These are phyloP conservation scores for Trametes elegans DNA, from an alignment of 768 basidiomycete species.

Conservation along the genomic window DNA sequence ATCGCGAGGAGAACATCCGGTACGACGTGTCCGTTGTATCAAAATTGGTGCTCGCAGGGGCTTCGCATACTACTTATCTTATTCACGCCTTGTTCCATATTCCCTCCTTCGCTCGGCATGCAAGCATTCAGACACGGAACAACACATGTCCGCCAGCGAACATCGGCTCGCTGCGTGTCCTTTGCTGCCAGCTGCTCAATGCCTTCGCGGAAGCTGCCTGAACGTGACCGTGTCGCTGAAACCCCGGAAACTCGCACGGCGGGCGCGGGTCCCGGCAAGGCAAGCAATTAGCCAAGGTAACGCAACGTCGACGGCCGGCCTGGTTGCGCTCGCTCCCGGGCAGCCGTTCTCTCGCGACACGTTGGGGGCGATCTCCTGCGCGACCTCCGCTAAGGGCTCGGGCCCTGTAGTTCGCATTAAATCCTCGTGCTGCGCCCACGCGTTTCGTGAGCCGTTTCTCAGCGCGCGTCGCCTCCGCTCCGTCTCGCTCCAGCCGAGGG, in stretches of 20 bases:
- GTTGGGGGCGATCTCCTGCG: background rate
- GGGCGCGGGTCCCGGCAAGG: background rate
- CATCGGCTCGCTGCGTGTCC: background rate
- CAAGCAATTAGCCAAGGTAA: background rate
- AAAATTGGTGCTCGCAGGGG: slow-evolving; percentile 16
- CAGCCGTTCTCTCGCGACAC: slow-evolving; percentile 8
- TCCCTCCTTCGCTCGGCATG: background rate
- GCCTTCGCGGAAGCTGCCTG: background rate
- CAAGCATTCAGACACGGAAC: background rate
- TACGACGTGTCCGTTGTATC: slow-evolving; percentile 21
- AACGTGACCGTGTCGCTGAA: background rate
- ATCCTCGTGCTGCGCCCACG: slow-evolving; percentile 2
- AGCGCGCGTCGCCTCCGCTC: background rate
- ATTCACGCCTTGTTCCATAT: slow-evolving; percentile 5
- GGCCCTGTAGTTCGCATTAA: slow-evolving; percentile 2
- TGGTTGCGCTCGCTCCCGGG: background rate
- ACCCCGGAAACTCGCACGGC: background rate
- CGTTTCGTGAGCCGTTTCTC: background rate
- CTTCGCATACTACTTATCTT: slow-evolving; percentile 18
- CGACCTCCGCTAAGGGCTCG: background rate
- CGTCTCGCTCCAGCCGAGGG: slow-evolving; percentile 2
- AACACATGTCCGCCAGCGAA: background rate
- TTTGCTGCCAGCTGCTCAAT: too few species aligned
- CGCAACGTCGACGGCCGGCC: background rate
- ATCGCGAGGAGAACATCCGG: slow-evolving; percentile 8